Evolutionary conservation across 352 stramenopile species (phyloP).

Genomic region (Globisporangium middletonii): DNA sequence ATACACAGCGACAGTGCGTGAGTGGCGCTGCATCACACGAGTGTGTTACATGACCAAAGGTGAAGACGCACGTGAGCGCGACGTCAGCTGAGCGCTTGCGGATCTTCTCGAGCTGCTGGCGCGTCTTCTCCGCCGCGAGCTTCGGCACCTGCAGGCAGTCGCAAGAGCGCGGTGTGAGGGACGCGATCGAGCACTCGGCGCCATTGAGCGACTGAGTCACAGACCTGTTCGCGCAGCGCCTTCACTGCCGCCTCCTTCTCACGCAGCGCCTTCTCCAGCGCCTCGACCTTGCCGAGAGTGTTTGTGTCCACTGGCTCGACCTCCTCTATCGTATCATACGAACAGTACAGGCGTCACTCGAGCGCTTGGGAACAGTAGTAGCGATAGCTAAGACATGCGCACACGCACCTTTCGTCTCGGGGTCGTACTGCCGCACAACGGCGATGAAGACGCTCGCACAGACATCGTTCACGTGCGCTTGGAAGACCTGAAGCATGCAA

Average conservation of each 20-base stretch:
- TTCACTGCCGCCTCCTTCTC: slow-evolving; percentile 50
- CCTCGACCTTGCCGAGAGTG: slow-evolving; percentile 29
- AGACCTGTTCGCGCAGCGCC: slow-evolving; percentile 51
- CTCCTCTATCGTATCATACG: slow-evolving; percentile 29
- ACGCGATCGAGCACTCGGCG: not conserved
- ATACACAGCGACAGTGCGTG: not conserved
- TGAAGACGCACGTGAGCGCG: slow-evolving; percentile 28
- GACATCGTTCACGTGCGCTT: slow-evolving; percentile 64
- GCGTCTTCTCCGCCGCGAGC: slow-evolving; percentile 44
- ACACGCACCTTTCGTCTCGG: slow-evolving; percentile 40
- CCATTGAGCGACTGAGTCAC: not conserved
- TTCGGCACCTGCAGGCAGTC: slow-evolving; percentile 30
- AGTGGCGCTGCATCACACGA: no score
- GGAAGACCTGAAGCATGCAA: slow-evolving; percentile 35
- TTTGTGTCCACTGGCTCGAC: slow-evolving; percentile 50
- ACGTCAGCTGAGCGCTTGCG: slow-evolving; percentile 56
- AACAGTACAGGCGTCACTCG: not conserved
- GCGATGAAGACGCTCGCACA: slow-evolving; percentile 69
- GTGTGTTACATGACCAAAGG: no score
- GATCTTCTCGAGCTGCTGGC: slow-evolving; percentile 38
- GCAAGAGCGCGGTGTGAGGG: not conserved
- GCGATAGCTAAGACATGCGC: not conserved
- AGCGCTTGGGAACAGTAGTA: no score
- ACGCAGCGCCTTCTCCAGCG: slow-evolving; percentile 43
- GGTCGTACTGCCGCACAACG: slow-evolving; percentile 65